These are phyloP conservation scores for Solanum phureja DNA, from an alignment of 257 asterid species.

Conservation along the genomic window DNA sequence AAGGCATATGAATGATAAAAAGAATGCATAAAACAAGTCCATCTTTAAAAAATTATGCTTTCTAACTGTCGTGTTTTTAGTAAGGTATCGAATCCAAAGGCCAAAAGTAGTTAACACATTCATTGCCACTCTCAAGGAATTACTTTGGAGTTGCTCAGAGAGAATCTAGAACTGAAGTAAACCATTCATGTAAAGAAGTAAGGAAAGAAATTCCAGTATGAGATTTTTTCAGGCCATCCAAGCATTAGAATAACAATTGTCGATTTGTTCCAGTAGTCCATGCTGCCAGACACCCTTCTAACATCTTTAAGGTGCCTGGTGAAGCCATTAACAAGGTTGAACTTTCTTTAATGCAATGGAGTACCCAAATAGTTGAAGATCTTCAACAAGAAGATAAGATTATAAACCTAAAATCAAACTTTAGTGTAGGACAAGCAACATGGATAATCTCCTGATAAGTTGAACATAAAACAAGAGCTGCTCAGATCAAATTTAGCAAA, in stretches of 20 bases:
- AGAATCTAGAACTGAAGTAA: not conserved
- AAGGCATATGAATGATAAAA: not conserved
- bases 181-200: not conserved
- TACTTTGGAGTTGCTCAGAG: not conserved
- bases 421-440: not conserved
- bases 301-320: not conserved
- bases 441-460: not conserved
- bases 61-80: not conserved
- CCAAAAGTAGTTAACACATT: not conserved
- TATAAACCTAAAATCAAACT: not conserved
- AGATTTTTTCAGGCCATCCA: not conserved
- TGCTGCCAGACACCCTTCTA: not conserved
- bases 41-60: not conserved
- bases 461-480: not conserved
- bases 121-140: not conserved
- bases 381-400: not conserved
- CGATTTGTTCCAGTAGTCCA: not conserved
- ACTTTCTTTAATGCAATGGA: not conserved
- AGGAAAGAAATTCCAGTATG: not conserved
- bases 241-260: not conserved
- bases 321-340: not conserved
- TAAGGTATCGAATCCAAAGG: not conserved
- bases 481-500: not conserved
- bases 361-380: not conserved
- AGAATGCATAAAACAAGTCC: not conserved